Conservation (phyloP, 2,329 filamentous ascomycete genomes). For the Zymoseptoria ardabiliae region DNA sequence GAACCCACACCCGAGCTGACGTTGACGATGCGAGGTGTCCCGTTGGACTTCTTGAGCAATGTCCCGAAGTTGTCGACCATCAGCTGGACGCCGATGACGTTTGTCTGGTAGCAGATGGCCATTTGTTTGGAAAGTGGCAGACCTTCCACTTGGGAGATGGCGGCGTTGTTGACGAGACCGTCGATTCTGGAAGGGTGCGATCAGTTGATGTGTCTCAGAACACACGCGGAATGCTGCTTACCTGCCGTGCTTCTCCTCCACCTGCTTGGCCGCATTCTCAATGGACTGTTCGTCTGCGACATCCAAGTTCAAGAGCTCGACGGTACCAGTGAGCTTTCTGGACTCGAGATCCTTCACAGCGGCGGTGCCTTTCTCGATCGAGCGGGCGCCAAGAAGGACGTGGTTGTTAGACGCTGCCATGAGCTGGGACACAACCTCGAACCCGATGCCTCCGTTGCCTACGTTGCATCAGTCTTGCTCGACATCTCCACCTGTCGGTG, state of each 20-base stretch:
- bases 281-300: slow-evolving; percentile 20
- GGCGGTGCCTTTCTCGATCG: slow-evolving; percentile 32
- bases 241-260: slow-evolving; percentile 21
- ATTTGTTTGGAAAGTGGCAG: slow-evolving; percentile 23
- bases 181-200: slow-evolving; percentile 20
- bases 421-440: slow-evolving; percentile 35
- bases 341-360: slow-evolving; percentile 24
- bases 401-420: slow-evolving; percentile 32
- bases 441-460: slow-evolving; percentile 42
- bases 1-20: slow-evolving; percentile 31
- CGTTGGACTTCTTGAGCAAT: slow-evolving; percentile 20
- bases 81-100: slow-evolving; percentile 19
- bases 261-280: slow-evolving; percentile 15
- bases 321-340: slow-evolving; percentile 11
- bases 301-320: slow-evolving; percentile 23
- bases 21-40: slow-evolving; percentile 29
- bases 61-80: slow-evolving; percentile 22
- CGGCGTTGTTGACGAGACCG: slow-evolving; percentile 36
- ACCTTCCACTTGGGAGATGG: slow-evolving; percentile 17
- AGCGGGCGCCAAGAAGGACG: slow-evolving; percentile 35
- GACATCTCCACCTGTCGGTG: no score
- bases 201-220: background rate
- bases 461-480: background rate
- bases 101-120: slow-evolving; percentile 21
- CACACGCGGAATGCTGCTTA: background rate